Percentiles rank a stretch among this genome's conserved stretches.
Evolutionary conservation across 768 basidiomycete genomes (phyloP).

Genomic region (Chalciporus piperatus): DNA sequence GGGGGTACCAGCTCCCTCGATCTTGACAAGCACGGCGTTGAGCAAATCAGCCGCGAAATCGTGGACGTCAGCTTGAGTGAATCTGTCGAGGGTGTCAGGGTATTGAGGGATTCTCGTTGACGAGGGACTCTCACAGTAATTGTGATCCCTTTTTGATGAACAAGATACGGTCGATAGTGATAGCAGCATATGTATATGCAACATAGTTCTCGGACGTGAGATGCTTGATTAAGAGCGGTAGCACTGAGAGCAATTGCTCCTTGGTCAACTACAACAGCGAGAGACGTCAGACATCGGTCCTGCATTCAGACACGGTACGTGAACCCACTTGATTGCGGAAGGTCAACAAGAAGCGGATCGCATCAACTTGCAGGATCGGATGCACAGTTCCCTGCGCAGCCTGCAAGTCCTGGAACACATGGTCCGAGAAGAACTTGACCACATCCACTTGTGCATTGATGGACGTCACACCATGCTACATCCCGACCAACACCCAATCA

Average conservation of each 20-base stretch:
- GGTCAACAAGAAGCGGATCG: conserved; percentile 90
- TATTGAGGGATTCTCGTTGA: background rate
- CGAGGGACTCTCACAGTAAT: conserved; percentile 56
- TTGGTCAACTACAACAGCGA: conserved; percentile 71
- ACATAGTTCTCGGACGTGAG: conserved; percentile 85
- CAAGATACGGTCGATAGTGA: conserved; percentile 94
- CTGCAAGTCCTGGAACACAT: conserved; percentile 85
- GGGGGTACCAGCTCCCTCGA: conserved; percentile 74
- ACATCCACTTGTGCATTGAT: conserved; percentile 91
- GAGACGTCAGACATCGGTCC: background rate
- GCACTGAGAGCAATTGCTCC: conserved; percentile 85
- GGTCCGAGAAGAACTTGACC: conserved; percentile 91
- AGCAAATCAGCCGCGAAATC: conserved; percentile 76
- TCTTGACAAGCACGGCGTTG: conserved; percentile 69
- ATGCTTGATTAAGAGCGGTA: conserved; percentile 83
- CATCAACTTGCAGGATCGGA: conserved; percentile 92
- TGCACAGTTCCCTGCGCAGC: conserved; percentile 67
- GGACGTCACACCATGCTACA: conserved; percentile 87
- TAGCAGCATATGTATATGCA: conserved; percentile 93
- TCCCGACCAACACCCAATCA: background rate
- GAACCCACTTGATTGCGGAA: conserved; percentile 87
- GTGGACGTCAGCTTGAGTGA: conserved; percentile 83
- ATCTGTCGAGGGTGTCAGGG: conserved; percentile 44
- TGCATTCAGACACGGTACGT: background rate
- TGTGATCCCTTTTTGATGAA: conserved; percentile 81